These are phyloP conservation scores for Candida vartiovaarae DNA, from an alignment of 805 yeast species.

Conservation along the genomic window DNA sequence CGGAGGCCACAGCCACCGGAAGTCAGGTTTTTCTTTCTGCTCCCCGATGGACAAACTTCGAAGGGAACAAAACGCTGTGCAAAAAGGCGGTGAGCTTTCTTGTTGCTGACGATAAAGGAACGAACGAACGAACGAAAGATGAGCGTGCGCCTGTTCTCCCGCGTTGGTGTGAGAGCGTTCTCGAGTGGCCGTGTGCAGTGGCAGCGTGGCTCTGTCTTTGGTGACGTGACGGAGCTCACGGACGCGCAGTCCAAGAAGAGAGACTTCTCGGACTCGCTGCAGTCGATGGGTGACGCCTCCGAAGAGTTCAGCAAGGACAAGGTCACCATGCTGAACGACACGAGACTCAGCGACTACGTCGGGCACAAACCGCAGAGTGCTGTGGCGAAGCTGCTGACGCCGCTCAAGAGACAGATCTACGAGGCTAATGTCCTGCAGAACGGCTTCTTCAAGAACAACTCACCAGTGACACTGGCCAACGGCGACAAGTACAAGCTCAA, in stretches of 20 bases:
- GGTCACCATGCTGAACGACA: slow-evolving; percentile 29
- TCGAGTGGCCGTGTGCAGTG: too few species aligned
- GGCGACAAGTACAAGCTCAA: slow-evolving; percentile 48
- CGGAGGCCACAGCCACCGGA: too few species aligned
- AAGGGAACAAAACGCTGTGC: too few species aligned
- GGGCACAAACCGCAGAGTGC: slow-evolving; percentile 47
- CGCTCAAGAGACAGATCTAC: slow-evolving; percentile 64
- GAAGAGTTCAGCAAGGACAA: slow-evolving; percentile 17
- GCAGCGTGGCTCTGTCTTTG: slow-evolving; percentile 12
- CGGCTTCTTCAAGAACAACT: slow-evolving; percentile 61
- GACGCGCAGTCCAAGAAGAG: slow-evolving; percentile 10
- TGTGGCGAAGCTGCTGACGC: slow-evolving; percentile 51
- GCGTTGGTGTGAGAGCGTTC: too few species aligned
- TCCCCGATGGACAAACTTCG: too few species aligned
- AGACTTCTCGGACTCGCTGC: slow-evolving; percentile 21
- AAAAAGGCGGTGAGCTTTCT: too few species aligned
- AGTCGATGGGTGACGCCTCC: slow-evolving; percentile 16
- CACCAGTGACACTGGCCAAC: slow-evolving; percentile 34
- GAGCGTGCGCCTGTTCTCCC: too few species aligned
- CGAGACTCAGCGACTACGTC: slow-evolving; percentile 39
- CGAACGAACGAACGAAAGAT: too few species aligned
- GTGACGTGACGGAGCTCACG: slow-evolving; percentile 19
- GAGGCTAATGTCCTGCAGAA: slow-evolving; percentile 49
- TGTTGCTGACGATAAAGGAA: too few species aligned
- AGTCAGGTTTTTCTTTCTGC: too few species aligned